Evolutionary conservation across 768 basidiomycete species (phyloP), one percentile per base, ranked within the genome.

Genomic region (Hortiboletus flavorubellus): DNA sequence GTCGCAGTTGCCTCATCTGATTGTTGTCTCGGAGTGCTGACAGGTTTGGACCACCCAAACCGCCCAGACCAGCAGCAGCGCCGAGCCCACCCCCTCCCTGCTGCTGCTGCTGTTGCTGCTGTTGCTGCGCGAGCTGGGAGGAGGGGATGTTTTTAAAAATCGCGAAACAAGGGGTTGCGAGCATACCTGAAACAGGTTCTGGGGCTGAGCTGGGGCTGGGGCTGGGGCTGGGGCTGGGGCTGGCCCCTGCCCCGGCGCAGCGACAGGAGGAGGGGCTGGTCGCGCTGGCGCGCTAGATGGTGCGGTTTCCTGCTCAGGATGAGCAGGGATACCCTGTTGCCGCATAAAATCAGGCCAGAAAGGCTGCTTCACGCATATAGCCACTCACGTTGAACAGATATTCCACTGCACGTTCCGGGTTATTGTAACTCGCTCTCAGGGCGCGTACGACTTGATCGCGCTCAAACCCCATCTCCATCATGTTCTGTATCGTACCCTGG

Each of bases 381-480:
- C 39, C 45, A 75, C 87, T 61, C 63, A 95, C 96, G 56, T 68
- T 96, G 83, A 98, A 87, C 52, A 99, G 76, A 72, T 99, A 99
- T 71, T 99, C 97, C n/a, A 93, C 96, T 8, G 97, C 97, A 31
- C 97, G 83, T 64, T 98, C 94, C 8, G 97, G 91, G 73, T 99
- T 98, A 73, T 99, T 99, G 76, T 82, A 99, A 67, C 91, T 94
- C 29, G 95, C 97, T 55, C 93, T 80, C 69, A 99, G 69, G 4
- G 95, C 94, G 15, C 86, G 82, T 64, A 85, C 72, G 40, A 98
- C 92, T 64, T 92, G 83, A 4, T 94, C 93, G 38, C 86, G 80
- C 56, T 82, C 80, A 64, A 95, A 98, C 8, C 97, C 97, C 97
- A 99, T 98, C 62, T 93, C 91, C 38, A 85, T 74, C 83, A 99